phyloP scores from a whole-genome alignment of 805 yeast species.

The Candida palmyrensis region DNA sequence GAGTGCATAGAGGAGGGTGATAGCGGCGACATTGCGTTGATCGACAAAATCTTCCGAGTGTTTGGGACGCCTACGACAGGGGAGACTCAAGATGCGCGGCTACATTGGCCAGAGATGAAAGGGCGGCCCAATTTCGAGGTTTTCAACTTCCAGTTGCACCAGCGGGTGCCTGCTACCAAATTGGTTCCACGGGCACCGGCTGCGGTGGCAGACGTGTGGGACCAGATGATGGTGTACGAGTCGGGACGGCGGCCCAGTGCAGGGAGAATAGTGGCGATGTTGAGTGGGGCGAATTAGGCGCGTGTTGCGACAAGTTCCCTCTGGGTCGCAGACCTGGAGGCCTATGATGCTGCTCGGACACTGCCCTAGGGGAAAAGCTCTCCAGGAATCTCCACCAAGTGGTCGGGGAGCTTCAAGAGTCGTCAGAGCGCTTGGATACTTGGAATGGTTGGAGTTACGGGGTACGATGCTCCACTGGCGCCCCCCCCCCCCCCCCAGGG shows the following conservation, averaged over 20 bases:
- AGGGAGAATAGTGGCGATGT: background rate
- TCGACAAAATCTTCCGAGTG: constrained; percentile 46
- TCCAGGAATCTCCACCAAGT: too few relatives aligned
- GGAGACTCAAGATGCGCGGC: constrained; percentile 8
- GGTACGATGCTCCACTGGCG: too few relatives aligned
- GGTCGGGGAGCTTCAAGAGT: too few relatives aligned
- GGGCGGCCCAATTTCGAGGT: constrained; percentile 3
- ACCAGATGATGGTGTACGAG: constrained; percentile 41
- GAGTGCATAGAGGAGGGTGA: constrained; percentile 31
- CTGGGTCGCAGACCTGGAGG: background rate
- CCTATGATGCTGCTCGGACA: too few relatives aligned
- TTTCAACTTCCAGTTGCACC: background rate
- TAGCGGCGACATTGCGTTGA: constrained; percentile 51
- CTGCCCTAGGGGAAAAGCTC: too few relatives aligned
- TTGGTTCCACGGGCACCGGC: constrained; percentile 15
- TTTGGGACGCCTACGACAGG: constrained; percentile 60
- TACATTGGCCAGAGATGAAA: constrained; percentile 34
- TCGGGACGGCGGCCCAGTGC: constrained; percentile 1
- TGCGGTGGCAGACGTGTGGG: constrained; percentile 22
- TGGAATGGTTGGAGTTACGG: too few relatives aligned
- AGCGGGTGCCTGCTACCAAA: constrained; percentile 1
- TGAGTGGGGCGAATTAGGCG: background rate
- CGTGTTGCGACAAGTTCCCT: background rate
- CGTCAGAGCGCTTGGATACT: too few relatives aligned
- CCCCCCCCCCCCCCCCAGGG: too few relatives aligned